A percentile compares a stretch with the other conserved stretches of the same genome.
Evolutionary conservation across 306 rosid species (phyloP).

Genomic region (Vicia sativa): DNA sequence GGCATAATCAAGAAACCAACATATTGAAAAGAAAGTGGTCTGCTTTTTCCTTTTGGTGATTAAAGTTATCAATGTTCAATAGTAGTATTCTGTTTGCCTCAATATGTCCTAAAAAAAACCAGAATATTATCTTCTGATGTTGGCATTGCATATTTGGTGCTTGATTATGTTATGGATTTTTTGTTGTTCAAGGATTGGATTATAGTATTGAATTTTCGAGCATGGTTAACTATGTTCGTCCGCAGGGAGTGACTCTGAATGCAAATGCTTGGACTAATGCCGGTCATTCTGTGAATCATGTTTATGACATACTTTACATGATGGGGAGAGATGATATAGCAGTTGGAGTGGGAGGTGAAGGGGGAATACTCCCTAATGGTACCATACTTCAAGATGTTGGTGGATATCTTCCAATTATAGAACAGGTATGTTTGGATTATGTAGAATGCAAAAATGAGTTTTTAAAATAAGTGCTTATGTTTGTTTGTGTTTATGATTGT

Average conservation of each 20-base stretch:
- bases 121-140: too few relatives aligned
- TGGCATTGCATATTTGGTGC: too few relatives aligned
- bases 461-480: not conserved
- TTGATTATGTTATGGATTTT: too few relatives aligned
- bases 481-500: constrained; percentile 14
- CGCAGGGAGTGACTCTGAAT: constrained; percentile 73
- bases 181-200: too few relatives aligned
- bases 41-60: too few relatives aligned
- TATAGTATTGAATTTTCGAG: not conserved
- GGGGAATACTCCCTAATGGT: constrained; percentile 76
- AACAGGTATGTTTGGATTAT: constrained; percentile 60
- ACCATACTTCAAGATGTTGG: constrained; percentile 83
- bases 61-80: too few relatives aligned
- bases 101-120: too few relatives aligned
- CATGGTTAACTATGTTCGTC: not conserved
- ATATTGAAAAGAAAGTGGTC: too few relatives aligned
- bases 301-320: constrained; percentile 87
- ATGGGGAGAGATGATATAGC: constrained; percentile 86
- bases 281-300: constrained; percentile 90
- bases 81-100: too few relatives aligned
- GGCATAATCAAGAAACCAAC: too few relatives aligned
- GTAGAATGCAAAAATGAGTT: not conserved
- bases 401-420: constrained; percentile 88
- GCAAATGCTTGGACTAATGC: constrained; percentile 87
- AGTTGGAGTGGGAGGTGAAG: constrained; percentile 95